Conservation (phyloP, 2,329 filamentous ascomycete species). For the Ophiostoma tasmaniense region DNA sequence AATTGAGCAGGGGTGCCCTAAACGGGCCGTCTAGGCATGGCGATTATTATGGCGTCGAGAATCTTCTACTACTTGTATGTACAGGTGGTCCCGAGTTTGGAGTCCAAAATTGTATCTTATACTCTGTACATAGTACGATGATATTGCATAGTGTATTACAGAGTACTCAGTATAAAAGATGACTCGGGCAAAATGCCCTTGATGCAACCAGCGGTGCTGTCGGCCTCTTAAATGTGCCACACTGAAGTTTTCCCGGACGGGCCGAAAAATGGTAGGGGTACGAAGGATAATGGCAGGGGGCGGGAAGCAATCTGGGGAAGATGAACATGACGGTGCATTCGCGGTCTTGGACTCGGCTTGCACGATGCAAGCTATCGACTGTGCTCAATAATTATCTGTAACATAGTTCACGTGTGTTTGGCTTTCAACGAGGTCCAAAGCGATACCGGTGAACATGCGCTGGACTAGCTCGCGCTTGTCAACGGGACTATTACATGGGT, state of each 20-base stretch:
- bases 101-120: too few species aligned
- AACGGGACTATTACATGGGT: too few species aligned
- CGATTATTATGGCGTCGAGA: conserved; percentile 9
- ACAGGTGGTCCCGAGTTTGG: background rate
- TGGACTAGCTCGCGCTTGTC: background rate
- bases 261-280: background rate
- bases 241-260: background rate
- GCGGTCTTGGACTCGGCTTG: background rate
- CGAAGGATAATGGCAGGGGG: background rate
- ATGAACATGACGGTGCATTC: background rate
- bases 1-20: background rate
- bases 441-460: background rate
- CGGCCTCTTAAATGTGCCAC: background rate
- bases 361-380: background rate
- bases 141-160: too few species aligned
- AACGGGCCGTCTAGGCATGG: conserved; percentile 3
- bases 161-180: too few species aligned
- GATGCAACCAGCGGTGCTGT: background rate
- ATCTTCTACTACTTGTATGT: too few species aligned
- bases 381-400: background rate
- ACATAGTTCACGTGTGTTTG: background rate
- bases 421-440: background rate
- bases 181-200: background rate
- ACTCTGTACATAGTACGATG: too few species aligned
- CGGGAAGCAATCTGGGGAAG: background rate